phyloP scores from a whole-genome alignment of 169 alveolate species.

The Plasmodium coatneyi region DNA sequence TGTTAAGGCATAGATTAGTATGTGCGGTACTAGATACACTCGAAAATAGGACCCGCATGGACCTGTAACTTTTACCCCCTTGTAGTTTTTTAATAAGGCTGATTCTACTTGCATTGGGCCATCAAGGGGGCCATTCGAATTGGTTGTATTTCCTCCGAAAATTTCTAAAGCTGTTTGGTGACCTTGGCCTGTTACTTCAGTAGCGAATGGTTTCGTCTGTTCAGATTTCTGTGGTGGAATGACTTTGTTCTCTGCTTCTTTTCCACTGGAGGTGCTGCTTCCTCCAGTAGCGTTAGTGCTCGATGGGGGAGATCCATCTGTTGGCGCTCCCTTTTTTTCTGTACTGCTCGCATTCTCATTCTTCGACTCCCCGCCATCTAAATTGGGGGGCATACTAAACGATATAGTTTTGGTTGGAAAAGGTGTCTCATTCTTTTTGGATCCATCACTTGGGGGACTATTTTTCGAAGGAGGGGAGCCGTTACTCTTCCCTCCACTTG shows the following conservation, averaged over 20 bases:
- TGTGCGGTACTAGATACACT: constrained; percentile 20
- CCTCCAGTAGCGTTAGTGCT: not conserved
- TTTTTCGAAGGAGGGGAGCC: not conserved
- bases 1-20: constrained; percentile 20
- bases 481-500: not conserved
- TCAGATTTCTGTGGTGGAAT: not conserved
- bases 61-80: constrained; percentile 43
- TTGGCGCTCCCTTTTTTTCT: not conserved
- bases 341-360: not conserved
- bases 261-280: not conserved
- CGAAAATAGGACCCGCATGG: constrained; percentile 38
- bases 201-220: not conserved
- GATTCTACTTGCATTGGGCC: constrained; percentile 19
- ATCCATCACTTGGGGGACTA: constrained; percentile 1
- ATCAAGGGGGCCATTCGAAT: not conserved
- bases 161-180: not conserved
- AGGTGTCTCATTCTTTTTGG: not conserved
- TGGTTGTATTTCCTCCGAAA: not conserved
- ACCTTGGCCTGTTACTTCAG: not conserved
- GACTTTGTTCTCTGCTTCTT: not conserved
- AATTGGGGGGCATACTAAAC: constrained; percentile 6
- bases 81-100: constrained; percentile 18
- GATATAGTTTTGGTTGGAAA: constrained; percentile 19
- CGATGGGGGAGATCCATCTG: not conserved
- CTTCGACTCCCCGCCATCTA: not conserved